phyloP scores from a whole-genome alignment of 495 filamentous ascomycete genomes.

The Penicillium mononematosum region DNA sequence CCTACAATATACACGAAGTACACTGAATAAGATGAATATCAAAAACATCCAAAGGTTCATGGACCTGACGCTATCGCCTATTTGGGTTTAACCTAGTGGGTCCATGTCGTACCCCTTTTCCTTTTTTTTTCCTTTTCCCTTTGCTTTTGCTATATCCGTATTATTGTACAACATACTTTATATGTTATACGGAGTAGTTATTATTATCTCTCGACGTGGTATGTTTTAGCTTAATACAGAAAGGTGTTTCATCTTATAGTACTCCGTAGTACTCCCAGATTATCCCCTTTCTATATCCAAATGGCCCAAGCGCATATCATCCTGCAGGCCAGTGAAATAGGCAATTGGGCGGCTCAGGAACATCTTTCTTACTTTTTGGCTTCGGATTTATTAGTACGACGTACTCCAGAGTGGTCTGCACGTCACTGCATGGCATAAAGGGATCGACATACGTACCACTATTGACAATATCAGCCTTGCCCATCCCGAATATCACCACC shows the following conservation, averaged over 20 bases:
- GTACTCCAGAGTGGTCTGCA: slow-evolving; percentile 5
- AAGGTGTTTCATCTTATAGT: background rate
- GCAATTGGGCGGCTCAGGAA: slow-evolving; percentile 8
- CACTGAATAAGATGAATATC: background rate
- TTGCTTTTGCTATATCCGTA: background rate
- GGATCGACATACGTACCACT: slow-evolving; percentile 5
- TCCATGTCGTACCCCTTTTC: slow-evolving; percentile 9
- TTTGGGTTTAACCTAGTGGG: slow-evolving; percentile 7
- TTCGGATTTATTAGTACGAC: background rate
- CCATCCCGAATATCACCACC: background rate
- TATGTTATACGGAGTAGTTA: background rate
- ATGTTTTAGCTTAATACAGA: background rate
- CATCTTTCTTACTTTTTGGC: background rate
- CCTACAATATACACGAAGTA: no score
- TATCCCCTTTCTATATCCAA: background rate
- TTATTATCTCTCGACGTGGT: background rate
- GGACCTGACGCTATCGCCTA: background rate
- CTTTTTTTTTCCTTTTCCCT: background rate
- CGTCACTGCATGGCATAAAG: slow-evolving; percentile 6
- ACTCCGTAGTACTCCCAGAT: background rate
- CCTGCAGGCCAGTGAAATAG: slow-evolving; percentile 8
- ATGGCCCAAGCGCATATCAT: slow-evolving; percentile 10
- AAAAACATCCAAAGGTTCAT: slow-evolving; percentile 1
- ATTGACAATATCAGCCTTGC: background rate
- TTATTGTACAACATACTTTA: background rate